phyloP scores from a whole-genome alignment of 768 basidiomycete genomes.

The Psilocybe sp. region DNA sequence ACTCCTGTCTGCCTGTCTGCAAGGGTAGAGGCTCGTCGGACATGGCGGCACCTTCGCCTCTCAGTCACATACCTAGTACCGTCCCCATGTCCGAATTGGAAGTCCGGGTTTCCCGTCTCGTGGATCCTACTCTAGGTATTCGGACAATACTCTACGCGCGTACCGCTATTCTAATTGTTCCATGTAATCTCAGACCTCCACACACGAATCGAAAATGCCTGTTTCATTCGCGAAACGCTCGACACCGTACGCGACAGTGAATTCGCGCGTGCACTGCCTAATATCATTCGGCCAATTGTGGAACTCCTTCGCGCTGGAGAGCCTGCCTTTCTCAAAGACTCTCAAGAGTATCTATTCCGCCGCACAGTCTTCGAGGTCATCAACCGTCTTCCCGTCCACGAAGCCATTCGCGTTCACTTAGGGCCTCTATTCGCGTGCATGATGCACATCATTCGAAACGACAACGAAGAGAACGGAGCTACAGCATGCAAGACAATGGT shows the following conservation, averaged over 20 bases:
- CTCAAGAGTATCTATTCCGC: slow-evolving; percentile 77
- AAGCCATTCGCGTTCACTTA: slow-evolving; percentile 69
- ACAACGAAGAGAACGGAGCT: slow-evolving; percentile 96
- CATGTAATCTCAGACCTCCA: slow-evolving; percentile 53
- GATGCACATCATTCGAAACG: slow-evolving; percentile 78
- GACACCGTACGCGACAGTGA: slow-evolving; percentile 79
- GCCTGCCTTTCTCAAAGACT: slow-evolving; percentile 63
- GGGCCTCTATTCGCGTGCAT: slow-evolving; percentile 72
- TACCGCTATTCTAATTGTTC: neutral
- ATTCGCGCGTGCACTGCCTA: slow-evolving; percentile 62
- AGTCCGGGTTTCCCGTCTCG: slow-evolving; percentile 67
- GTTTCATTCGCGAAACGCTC: slow-evolving; percentile 78
- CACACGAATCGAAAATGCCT: slow-evolving; percentile 66
- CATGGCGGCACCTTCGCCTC: slow-evolving; percentile 32
- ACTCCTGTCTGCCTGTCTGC: slow-evolving; percentile 1
- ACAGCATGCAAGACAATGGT: slow-evolving; percentile 89
- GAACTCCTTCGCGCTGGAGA: slow-evolving; percentile 71
- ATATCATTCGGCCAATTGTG: slow-evolving; percentile 70
- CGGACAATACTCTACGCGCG: neutral
- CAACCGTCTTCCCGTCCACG: slow-evolving; percentile 81
- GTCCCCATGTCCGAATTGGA: slow-evolving; percentile 58
- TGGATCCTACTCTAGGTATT: slow-evolving; percentile 70
- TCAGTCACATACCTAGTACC: slow-evolving; percentile 29
- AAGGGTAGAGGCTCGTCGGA: slow-evolving; percentile 5
- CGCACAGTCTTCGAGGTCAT: slow-evolving; percentile 86